Percentiles rank a stretch among this genome's conserved stretches.
phyloP scores from a whole-genome alignment of 2,329 filamentous ascomycete genomes.

The Beauveria australis region DNA sequence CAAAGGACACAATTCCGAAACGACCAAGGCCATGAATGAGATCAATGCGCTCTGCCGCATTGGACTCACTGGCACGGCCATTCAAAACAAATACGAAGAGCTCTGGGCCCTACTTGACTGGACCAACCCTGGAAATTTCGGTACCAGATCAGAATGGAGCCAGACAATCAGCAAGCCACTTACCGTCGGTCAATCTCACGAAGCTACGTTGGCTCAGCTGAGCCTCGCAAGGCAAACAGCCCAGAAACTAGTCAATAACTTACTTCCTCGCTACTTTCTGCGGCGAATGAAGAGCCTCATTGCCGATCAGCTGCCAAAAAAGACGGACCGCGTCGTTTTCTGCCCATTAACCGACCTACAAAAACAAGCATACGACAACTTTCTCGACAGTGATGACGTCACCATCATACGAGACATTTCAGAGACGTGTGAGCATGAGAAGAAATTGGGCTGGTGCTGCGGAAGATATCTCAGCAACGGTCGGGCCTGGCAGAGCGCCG shows the following conservation, averaged over 20 bases:
- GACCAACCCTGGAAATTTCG: slow-evolving; percentile 75
- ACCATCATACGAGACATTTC: slow-evolving; percentile 59
- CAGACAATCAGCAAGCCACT: slow-evolving; percentile 69
- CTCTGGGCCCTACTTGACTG: slow-evolving; percentile 94
- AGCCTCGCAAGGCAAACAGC: slow-evolving; percentile 75
- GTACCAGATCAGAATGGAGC: slow-evolving; percentile 65
- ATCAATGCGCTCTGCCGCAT: slow-evolving; percentile 89
- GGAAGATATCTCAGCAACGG: slow-evolving; percentile 50
- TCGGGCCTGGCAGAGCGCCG: slow-evolving; percentile 62
- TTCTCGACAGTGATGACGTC: slow-evolving; percentile 62
- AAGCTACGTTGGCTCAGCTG: slow-evolving; percentile 76
- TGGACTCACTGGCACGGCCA: slow-evolving; percentile 88
- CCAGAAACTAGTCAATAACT: slow-evolving; percentile 73
- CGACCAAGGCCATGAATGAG: slow-evolving; percentile 79
- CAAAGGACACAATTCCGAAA: slow-evolving; percentile 70
- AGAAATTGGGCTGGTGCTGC: slow-evolving; percentile 73
- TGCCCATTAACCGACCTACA: slow-evolving; percentile 83
- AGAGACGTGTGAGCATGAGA: slow-evolving; percentile 59
- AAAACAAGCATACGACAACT: slow-evolving; percentile 71
- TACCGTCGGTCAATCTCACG: slow-evolving; percentile 82
- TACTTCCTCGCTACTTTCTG: slow-evolving; percentile 83
- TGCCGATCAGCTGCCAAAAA: slow-evolving; percentile 85
- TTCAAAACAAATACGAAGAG: slow-evolving; percentile 97
- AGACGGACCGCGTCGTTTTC: slow-evolving; percentile 90
- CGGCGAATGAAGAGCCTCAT: slow-evolving; percentile 90